Evolutionary conservation across 1,284 basidiomycete species (phyloP).

Genomic region (Cronartium quercuum): DNA sequence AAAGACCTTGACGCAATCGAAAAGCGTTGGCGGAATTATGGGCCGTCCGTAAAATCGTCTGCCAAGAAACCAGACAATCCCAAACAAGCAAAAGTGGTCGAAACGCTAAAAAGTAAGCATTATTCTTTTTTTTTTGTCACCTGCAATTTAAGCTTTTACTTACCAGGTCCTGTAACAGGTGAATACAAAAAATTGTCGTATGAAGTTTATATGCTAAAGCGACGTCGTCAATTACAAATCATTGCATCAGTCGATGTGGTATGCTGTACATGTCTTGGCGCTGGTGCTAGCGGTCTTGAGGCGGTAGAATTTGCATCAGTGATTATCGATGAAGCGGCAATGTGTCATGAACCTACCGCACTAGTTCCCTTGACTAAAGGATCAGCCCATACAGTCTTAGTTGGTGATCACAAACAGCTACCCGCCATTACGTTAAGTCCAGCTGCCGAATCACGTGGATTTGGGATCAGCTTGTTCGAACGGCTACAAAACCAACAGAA

Average conservation of each 20-base stretch:
- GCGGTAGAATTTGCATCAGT: background rate
- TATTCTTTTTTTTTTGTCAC: background rate
- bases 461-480: conserved; percentile 79
- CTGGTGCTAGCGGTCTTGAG: background rate
- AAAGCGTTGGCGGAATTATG: background rate
- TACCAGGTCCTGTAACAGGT: background rate
- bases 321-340: conserved; percentile 3
- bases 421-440: conserved; percentile 65
- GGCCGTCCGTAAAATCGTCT: background rate
- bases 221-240: background rate
- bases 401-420: conserved; percentile 95
- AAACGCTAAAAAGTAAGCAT: background rate
- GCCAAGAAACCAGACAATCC: background rate
- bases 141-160: background rate
- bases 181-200: background rate
- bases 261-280: conserved; percentile 1
- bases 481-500: conserved; percentile 54
- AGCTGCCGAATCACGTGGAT: conserved; percentile 62
- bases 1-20: conserved; percentile 1
- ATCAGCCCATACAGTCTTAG: conserved; percentile 70
- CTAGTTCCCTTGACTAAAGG: background rate
- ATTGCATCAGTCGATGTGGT: background rate
- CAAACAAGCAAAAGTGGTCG: background rate
- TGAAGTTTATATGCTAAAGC: conserved; percentile 1
- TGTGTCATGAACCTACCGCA: conserved; percentile 3